These are phyloP conservation scores for Chaetomium sp. DNA, from an alignment of 2,329 filamentous ascomycete species.

Conservation along the genomic window DNA sequence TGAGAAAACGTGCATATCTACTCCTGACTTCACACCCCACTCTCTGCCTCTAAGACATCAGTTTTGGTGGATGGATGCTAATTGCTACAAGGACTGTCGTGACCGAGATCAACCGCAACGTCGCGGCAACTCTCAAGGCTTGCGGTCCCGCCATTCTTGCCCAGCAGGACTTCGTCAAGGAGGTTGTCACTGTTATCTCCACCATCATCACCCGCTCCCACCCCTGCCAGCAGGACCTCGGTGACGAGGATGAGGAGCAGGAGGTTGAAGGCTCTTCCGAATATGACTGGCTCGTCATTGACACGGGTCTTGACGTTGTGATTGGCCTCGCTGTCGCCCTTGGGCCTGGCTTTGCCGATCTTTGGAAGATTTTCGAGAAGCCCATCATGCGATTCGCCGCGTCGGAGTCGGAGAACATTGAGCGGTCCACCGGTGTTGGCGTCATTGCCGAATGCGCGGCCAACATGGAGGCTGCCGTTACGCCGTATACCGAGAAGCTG, in stretches of 20 bases:
- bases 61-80: slow-evolving; percentile 42
- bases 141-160: slow-evolving; percentile 85
- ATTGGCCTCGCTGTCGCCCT: slow-evolving; percentile 82
- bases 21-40: slow-evolving; percentile 43
- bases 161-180: slow-evolving; percentile 71
- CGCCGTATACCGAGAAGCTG: slow-evolving; percentile 75
- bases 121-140: slow-evolving; percentile 85
- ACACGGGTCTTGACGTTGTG: slow-evolving; percentile 89
- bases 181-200: slow-evolving; percentile 73
- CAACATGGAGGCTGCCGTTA: slow-evolving; percentile 79
- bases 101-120: slow-evolving; percentile 92
- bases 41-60: slow-evolving; percentile 36
- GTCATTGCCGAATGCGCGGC: slow-evolving; percentile 89
- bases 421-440: slow-evolving; percentile 87
- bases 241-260: slow-evolving; percentile 75
- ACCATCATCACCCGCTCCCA: slow-evolving; percentile 87
- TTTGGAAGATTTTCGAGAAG: slow-evolving; percentile 97
- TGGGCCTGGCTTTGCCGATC: slow-evolving; percentile 76
- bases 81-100: slow-evolving; percentile 69
- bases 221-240: slow-evolving; percentile 88
- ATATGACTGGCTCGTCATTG: slow-evolving; percentile 96
- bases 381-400: slow-evolving; percentile 84
- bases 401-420: slow-evolving; percentile 75
- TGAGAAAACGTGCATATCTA: slow-evolving; percentile 75
- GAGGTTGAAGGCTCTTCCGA: slow-evolving; percentile 84